Evolutionary conservation across 2,329 filamentous ascomycete genomes (phyloP).

Genomic region (Trichoderma atrobrunneum): DNA sequence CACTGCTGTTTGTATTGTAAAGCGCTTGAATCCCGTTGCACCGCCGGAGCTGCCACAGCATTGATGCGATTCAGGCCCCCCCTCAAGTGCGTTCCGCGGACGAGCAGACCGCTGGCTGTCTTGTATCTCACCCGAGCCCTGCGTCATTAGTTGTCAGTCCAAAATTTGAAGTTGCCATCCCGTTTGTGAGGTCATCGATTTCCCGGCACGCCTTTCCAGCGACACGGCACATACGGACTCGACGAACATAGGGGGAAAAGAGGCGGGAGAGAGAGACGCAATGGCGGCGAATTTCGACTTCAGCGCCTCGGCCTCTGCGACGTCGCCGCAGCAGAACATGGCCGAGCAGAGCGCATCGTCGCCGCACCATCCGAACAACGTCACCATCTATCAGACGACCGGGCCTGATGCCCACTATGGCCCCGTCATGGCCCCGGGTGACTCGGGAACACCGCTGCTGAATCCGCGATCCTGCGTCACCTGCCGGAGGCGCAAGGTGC

Average conservation of each 20-base stretch:
- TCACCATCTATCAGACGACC: constrained; percentile 41
- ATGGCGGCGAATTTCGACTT: constrained; percentile 26
- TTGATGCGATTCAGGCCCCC: constrained; percentile 15
- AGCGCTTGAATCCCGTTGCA: neutral
- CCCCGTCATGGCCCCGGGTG: constrained; percentile 35
- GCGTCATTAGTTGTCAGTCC: neutral
- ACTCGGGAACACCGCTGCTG: constrained; percentile 34
- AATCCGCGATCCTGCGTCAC: constrained; percentile 52
- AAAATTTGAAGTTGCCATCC: neutral
- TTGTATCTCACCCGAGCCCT: neutral
- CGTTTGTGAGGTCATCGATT: neutral
- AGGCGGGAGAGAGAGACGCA: neutral
- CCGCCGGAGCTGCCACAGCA: constrained; percentile 1
- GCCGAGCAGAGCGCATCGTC: constrained; percentile 19
- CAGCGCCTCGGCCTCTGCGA: constrained; percentile 23
- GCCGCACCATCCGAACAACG: constrained; percentile 31
- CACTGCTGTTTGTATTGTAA: neutral
- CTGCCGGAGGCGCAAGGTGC: constrained; percentile 61
- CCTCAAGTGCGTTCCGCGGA: constrained; percentile 6
- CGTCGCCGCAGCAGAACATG: constrained; percentile 26
- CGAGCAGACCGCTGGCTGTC: constrained; percentile 4
- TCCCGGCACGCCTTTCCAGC: neutral
- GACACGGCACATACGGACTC: neutral
- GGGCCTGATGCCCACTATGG: constrained; percentile 38
- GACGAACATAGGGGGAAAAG: neutral